Base-by-base conservation (phyloP, 2,329 filamentous ascomycete species). In the Aureobasidium vineae region DNA sequence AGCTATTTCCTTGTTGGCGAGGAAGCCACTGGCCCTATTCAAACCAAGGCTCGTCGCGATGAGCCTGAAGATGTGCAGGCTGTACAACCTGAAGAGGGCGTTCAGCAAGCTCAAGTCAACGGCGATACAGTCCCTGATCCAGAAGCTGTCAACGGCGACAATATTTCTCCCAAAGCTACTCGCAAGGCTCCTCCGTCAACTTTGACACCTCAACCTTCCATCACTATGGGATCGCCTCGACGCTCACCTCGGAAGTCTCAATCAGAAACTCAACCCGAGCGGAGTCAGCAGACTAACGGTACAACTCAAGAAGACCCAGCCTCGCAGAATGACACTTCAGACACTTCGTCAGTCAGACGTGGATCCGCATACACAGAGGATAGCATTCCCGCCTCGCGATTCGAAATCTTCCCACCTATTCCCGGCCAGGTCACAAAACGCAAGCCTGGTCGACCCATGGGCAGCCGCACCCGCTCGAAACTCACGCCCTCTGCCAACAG, bases 41-140 rank as follows among this genome's bases (percentile, higher is more conserved):
- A 91, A 70, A 90, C 94, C 1, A 91, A 98, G 64, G 94, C 94
- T 15, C 92, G 90, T 5, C 87, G 94, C 41, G 92, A 96, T 68
- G 92, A 92, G 26, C 87, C 89, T 45, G 75, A 77, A 8, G 80
- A 82, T 43, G 75, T 79, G 23, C 77, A 77, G 1, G 74, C 74
- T 28, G 73, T 75, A 13, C 73, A 74, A 41, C 76, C 79, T 33
- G 78, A 81, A 72, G 79, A 82, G 72, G 77, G 77, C 38, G 77
- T 81, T 0, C 77, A 82, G 66, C 74, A 79, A 69, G 72, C 71
- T 19, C 43, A 60, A 10, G 28, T 65, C 50, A 67, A 63, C 33
- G 66, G 45, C 19, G 64, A 33, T 41, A 47, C 54, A 16, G 66
- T 57, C 16, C 66, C 54, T 21, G 61, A 54, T 38, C 61, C 50